Evolutionary conservation across 305 asterid species (phyloP), one percentile per base, ranked within the genome.

Genomic region (Fraxinus baroniana): DNA sequence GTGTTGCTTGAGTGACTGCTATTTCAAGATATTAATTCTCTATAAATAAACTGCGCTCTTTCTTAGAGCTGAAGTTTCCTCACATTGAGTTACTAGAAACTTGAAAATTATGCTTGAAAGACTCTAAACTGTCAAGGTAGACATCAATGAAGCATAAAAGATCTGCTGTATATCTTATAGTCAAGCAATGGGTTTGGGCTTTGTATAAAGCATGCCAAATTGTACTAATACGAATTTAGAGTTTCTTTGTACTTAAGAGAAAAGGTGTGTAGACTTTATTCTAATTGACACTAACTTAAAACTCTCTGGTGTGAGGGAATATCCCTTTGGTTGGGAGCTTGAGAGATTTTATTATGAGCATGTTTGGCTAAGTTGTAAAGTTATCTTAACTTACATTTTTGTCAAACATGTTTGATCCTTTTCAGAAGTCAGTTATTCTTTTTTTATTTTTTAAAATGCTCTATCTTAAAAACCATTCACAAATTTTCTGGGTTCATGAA

Each of bases 11-110:
- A 32, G 20, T 8, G 64, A 22, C 28, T 78, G 30, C 60, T 28
- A 18, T 79, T 64, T 68, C 55, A 60, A 35, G 20, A 60, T 46
- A 30, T 83, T 49, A 20, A 83, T 15, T 3, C 72, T 7, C 35
- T 78, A 28, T 8, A 68, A 70, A 78, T 77, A 52, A 22, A 74
- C 6, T 22, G 22, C 39, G 2, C 30, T 13, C 79, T 78, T 82
- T 79, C 70, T 20, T 70, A 2, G 75, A 76, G 66, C 74, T 82
- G 78, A 68, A 35, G 76, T 49, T 80, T 64, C 73, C 75, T 35
- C 46, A 10, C 74, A 66, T 64, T 78, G 44, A 18, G 57, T 37
- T 44, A 76, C 72, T 46, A 62, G 22, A 28, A 76, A 41, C 71
- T 60, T 28, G 44, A 62, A 62, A 81, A 18, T 15, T 39, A 33